Evolutionary conservation across 2,329 filamentous ascomycete species (phyloP).

Genomic region (Fusarium hainanense): DNA sequence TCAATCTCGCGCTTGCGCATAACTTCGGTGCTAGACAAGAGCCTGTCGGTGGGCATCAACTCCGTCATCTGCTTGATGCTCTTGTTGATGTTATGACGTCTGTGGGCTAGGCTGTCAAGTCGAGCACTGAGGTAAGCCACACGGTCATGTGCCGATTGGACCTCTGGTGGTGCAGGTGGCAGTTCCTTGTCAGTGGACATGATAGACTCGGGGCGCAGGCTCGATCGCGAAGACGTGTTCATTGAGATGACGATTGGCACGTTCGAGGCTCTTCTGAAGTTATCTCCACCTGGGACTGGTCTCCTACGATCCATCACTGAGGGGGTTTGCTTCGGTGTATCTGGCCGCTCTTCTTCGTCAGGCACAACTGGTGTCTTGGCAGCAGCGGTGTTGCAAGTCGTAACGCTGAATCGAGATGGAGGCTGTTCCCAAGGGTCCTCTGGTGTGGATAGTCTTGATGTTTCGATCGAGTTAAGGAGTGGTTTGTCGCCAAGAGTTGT

Average conservation of each 20-base stretch:
- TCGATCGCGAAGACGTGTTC: slow-evolving; percentile 35
- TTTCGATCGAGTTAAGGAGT: slow-evolving; percentile 18
- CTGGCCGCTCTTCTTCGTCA: slow-evolving; percentile 41
- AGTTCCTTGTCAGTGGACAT: slow-evolving; percentile 67
- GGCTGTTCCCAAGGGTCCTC: slow-evolving; percentile 61
- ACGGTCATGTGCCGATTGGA: slow-evolving; percentile 67
- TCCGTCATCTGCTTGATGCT: slow-evolving; percentile 82
- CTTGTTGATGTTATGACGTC: slow-evolving; percentile 76
- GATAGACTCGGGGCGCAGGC: slow-evolving; percentile 47
- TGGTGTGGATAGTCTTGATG: slow-evolving; percentile 34
- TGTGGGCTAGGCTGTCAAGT: slow-evolving; percentile 72
- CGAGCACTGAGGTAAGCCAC: slow-evolving; percentile 74
- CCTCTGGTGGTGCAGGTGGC: slow-evolving; percentile 70
- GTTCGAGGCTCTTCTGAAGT: slow-evolving; percentile 31
- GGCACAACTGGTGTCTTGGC: slow-evolving; percentile 45
- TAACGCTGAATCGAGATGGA: slow-evolving; percentile 71
- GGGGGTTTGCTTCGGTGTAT: slow-evolving; percentile 33
- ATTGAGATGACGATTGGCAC: slow-evolving; percentile 48
- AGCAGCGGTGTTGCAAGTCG: slow-evolving; percentile 67
- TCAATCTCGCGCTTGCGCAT: slow-evolving; percentile 65
- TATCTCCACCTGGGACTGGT: slow-evolving; percentile 44
- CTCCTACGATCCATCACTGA: slow-evolving; percentile 50
- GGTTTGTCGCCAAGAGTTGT: slow-evolving; percentile 27
- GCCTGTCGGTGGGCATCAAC: slow-evolving; percentile 77
- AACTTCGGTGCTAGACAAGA: slow-evolving; percentile 74